Percentiles rank a stretch among this genome's conserved stretches.
Evolutionary conservation across 148 eudicot species (phyloP).

Genomic region (Oxyria digyna): DNA sequence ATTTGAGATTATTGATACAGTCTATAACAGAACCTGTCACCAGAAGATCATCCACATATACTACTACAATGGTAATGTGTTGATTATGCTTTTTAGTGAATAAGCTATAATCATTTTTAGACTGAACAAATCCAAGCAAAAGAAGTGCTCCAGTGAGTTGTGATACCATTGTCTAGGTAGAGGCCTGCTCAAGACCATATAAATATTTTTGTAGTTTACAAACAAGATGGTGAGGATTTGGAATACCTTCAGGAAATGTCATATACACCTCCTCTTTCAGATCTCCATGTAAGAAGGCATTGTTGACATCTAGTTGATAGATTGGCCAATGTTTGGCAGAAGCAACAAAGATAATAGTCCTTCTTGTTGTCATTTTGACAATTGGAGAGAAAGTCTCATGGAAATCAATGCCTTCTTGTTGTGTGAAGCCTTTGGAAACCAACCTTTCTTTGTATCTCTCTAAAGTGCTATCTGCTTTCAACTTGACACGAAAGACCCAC

Average conservation of each 20-base stretch:
- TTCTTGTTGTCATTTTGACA: neutral
- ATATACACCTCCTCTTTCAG: neutral
- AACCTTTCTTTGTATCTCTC: constrained; percentile 3
- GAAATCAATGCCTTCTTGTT: neutral
- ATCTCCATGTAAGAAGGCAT: neutral
- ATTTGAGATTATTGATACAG: neutral
- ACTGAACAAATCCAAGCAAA: neutral
- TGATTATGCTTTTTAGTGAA: neutral
- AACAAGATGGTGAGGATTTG: neutral
- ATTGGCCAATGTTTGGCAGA: neutral
- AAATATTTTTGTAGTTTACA: neutral
- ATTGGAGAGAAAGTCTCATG: constrained; percentile 4
- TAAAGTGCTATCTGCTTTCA: neutral
- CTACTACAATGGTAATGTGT: neutral
- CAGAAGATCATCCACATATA: neutral
- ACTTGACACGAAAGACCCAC: constrained; percentile 9
- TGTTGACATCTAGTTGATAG: neutral
- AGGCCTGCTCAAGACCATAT: neutral
- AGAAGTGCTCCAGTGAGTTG: neutral
- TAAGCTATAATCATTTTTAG: neutral
- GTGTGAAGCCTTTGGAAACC: constrained; percentile 8
- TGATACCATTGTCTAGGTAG: neutral
- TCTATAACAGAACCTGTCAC: neutral
- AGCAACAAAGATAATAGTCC: neutral
- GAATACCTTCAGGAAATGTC: neutral